phyloP scores from a whole-genome alignment of 495 filamentous ascomycete species.

The Chaetomium cochliodes region DNA sequence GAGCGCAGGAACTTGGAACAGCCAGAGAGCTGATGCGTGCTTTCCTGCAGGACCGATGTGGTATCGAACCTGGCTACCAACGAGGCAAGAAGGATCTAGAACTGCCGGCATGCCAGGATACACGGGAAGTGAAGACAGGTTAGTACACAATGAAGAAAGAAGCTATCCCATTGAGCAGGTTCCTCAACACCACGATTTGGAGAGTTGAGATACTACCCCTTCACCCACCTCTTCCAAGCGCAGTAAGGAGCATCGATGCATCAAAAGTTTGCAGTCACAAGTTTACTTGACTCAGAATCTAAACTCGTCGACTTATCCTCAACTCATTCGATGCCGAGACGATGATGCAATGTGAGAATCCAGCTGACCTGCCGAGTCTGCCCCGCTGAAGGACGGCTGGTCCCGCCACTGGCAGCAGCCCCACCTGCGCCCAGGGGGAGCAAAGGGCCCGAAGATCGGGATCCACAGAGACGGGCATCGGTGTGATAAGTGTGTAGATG shows the following conservation, averaged over 20 bases:
- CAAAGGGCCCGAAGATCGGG: not conserved
- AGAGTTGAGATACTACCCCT: not conserved
- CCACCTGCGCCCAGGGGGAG: not conserved
- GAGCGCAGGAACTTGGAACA: constrained; percentile 9
- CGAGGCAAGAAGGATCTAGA: no score
- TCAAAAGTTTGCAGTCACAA: not conserved
- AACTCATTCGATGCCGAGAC: not conserved
- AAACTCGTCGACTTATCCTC: not conserved
- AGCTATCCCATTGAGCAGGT: no score
- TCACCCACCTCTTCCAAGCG: not conserved
- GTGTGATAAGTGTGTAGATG: not conserved
- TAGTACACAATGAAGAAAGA: not conserved
- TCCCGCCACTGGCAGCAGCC: not conserved
- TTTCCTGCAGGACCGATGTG: no score
- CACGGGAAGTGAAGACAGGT: not conserved
- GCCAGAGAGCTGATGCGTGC: not conserved
- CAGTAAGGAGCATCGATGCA: not conserved
- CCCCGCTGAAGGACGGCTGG: not conserved
- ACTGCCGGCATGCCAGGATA: no score
- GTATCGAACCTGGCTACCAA: no score
- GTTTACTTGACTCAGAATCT: not conserved
- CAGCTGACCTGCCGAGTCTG: constrained; percentile 1
- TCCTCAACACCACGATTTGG: not conserved
- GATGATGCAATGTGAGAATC: not conserved
- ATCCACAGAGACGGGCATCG: not conserved